phyloP scores from a whole-genome alignment of 495 filamentous ascomycete genomes.

The Xanthoparmelia taractica region DNA sequence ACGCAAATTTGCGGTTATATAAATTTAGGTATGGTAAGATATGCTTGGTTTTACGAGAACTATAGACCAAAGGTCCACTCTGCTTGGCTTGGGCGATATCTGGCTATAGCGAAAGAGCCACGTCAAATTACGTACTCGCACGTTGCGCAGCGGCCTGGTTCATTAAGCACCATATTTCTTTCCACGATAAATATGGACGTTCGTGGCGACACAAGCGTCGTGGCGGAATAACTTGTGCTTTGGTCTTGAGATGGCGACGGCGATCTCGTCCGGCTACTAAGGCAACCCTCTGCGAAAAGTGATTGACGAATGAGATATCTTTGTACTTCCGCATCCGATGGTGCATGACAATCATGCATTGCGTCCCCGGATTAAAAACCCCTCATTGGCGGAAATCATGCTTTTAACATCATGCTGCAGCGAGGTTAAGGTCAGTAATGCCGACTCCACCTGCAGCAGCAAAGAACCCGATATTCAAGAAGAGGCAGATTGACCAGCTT shows the following conservation, averaged over 20 bases:
- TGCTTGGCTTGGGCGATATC: no score
- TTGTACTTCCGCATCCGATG: not conserved
- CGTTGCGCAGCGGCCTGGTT: no score
- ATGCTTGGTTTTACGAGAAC: no score
- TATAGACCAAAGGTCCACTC: no score
- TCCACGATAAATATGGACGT: not conserved
- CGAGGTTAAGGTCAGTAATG: not conserved
- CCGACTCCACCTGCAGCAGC: not conserved
- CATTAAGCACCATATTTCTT: no score
- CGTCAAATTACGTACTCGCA: no score
- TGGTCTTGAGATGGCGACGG: not conserved
- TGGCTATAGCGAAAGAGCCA: no score
- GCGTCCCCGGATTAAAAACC: not conserved
- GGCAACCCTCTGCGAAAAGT: not conserved
- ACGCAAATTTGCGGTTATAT: no score
- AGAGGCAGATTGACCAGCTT: not conserved
- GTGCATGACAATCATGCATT: not conserved
- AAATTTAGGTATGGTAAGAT: no score
- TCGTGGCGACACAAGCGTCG: not conserved
- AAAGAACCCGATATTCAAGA: not conserved
- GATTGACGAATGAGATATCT: not conserved
- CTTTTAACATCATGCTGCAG: not conserved
- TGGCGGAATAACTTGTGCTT: not conserved
- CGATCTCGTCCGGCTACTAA: not conserved
- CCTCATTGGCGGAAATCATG: no score